A percentile compares a stretch with the other conserved stretches of the same genome.
These are phyloP conservation scores for Lepidium sativum DNA, from an alignment of 345 rosid genomes.

Conservation along the genomic window DNA sequence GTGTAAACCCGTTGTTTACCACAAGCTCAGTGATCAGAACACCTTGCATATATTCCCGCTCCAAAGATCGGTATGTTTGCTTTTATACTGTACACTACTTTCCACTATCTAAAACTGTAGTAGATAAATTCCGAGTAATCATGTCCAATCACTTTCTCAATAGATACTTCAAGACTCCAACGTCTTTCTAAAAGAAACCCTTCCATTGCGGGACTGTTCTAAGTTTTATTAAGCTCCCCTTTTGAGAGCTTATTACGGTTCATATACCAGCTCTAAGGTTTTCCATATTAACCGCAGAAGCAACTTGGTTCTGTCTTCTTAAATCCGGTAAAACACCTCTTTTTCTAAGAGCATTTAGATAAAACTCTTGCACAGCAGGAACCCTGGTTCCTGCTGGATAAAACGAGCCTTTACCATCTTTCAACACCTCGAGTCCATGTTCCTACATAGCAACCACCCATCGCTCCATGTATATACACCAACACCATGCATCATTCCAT, in stretches of 20 bases:
- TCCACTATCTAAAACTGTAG: conserved; percentile 34
- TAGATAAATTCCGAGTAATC: conserved; percentile 54
- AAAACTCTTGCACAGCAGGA: conserved; percentile 62
- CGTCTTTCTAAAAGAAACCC: conserved; percentile 81
- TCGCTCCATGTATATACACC: conserved; percentile 91
- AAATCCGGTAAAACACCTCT: conserved; percentile 84
- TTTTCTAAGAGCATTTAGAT: conserved; percentile 71
- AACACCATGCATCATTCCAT: conserved; percentile 91
- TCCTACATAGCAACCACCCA: conserved; percentile 85
- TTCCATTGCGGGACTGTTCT: conserved; percentile 62
- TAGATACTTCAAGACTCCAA: conserved; percentile 96
- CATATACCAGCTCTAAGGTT: conserved; percentile 43
- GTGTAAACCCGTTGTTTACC: conserved; percentile 51
- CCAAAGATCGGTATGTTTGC: conserved; percentile 59
- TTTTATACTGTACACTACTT: conserved; percentile 33
- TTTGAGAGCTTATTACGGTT: conserved; percentile 44
- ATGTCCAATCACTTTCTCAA: conserved; percentile 90
- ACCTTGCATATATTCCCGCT: conserved; percentile 97
- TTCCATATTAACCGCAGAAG: conserved; percentile 64
- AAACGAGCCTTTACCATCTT: conserved; percentile 94
- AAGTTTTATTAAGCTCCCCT: conserved; percentile 63
- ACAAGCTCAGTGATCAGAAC: conserved; percentile 90
- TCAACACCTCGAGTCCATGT: conserved; percentile 91
- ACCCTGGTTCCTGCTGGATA: conserved; percentile 75
- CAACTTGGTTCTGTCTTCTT: conserved; percentile 58